Percentiles rank a stretch among this genome's conserved stretches.
phyloP scores from a whole-genome alignment of 306 rosid genomes.

The Myrica gale region DNA sequence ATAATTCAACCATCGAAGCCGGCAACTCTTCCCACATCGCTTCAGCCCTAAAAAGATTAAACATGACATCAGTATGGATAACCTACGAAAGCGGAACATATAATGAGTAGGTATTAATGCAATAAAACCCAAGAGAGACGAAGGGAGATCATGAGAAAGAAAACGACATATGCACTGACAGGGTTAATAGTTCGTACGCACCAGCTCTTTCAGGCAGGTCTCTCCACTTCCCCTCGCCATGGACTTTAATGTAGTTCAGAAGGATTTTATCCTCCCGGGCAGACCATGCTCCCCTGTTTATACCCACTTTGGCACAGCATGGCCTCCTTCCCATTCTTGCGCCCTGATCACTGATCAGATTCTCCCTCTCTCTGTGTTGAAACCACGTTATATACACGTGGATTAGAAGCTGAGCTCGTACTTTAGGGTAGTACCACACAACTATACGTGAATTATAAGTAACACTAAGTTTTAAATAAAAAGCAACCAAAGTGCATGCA shows the following conservation, averaged over 20 bases:
- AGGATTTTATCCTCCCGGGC: constrained; percentile 27
- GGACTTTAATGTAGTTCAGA: constrained; percentile 1
- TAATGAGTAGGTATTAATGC: too few species aligned
- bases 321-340: constrained; percentile 22
- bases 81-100: too few species aligned
- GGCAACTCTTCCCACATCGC: constrained; percentile 41
- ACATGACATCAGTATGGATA: neutral
- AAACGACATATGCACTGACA: neutral
- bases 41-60: constrained; percentile 15
- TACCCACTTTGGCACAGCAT: constrained; percentile 14
- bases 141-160: neutral
- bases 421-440: neutral
- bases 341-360: neutral
- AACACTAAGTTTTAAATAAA: too few species aligned
- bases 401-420: neutral
- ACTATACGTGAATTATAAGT: neutral
- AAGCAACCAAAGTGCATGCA: too few species aligned
- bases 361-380: too few species aligned
- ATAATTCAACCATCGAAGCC: constrained; percentile 37
- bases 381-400: neutral
- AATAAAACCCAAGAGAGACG: too few species aligned
- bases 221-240: constrained; percentile 37
- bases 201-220: constrained; percentile 29
- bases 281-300: constrained; percentile 35
- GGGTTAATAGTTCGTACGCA: neutral